phyloP scores from a whole-genome alignment of 768 basidiomycete genomes.

The Cubamyces lactineus region DNA sequence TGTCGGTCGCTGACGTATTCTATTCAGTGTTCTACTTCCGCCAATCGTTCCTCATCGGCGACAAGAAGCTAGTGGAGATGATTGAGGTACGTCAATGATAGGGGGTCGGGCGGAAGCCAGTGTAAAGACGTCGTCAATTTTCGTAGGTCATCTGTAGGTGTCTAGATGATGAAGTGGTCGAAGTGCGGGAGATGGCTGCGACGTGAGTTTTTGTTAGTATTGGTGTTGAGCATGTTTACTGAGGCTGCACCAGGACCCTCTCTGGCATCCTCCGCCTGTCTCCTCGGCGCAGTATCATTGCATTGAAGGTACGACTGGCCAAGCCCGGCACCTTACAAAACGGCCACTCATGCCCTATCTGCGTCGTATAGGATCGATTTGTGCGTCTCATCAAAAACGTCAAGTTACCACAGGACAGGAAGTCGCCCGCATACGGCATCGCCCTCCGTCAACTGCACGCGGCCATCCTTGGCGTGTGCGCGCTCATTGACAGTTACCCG shows the following conservation, averaged over 20 bases:
- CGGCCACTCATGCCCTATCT: constrained; percentile 20
- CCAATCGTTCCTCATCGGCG: constrained; percentile 78
- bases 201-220: constrained; percentile 51
- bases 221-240: not conserved
- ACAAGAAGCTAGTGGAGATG: constrained; percentile 76
- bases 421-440: constrained; percentile 66
- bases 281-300: constrained; percentile 73
- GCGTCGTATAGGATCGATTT: constrained; percentile 65
- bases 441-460: constrained; percentile 83
- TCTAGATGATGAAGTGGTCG: constrained; percentile 83
- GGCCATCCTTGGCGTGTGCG: constrained; percentile 92
- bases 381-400: constrained; percentile 71
- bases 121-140: not conserved
- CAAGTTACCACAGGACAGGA: constrained; percentile 61
- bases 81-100: constrained; percentile 58
- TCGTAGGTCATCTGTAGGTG: constrained; percentile 75
- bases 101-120: not conserved
- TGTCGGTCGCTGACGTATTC: not conserved
- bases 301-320: constrained; percentile 59
- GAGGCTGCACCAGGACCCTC: constrained; percentile 53
- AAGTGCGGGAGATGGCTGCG: constrained; percentile 89
- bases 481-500: constrained; percentile 91
- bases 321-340: not conserved
- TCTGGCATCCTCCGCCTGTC: constrained; percentile 85
- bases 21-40: constrained; percentile 82